Evolutionary conservation across 306 rosid species (phyloP), one percentile per base, ranked within the genome.

Genomic region (Boehmeria nivea): DNA sequence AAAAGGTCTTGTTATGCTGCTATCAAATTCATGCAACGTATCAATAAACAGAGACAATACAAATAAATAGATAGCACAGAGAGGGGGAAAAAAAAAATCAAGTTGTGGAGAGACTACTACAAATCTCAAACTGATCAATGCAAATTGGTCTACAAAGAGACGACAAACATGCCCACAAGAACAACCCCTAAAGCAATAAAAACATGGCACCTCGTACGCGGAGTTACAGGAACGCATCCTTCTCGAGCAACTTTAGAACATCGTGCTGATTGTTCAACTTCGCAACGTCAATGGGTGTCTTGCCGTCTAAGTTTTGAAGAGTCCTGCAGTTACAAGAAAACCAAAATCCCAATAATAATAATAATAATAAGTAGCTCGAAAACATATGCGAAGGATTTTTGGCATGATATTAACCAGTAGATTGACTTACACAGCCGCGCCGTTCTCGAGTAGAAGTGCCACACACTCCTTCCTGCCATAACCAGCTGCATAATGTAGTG

Each of bases 401-500:
- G 2, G 36, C 15, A 18, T 18, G 14, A 46, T 12, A 8, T 17
- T 20, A 18, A 18, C 15, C 1, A 15, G 25, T 44, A 12, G 20
- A 59, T 59, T 27, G 6, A 48, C 96, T 81, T 76, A 93, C 99
- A 93, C 96, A 26, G 99, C 96, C 34, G 99, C 95, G 7, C 99
- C 96, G 43, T 79, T 87, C 67, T 87, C 88, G 31, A 93, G 84
- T 26, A 93, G 87, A 46, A 93, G 86, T 15, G 96, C 94, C 58
- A 93, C 99, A 4, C 99, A 93, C 34, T 93, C 95, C 87, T 87
- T 85, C 80, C 99, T 72, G 36, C 99, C 99, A 51, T 93, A 93
- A 70, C 99, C 99, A 24, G 95, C 96, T n/a, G 99, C 99, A 25
- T 93, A 93, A 74, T 93, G 99, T 68, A 93, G 95, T 1, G 99